These are phyloP conservation scores for Platanthera zijinensis DNA, from an alignment of 106 monocot genomes.

Conservation along the genomic window DNA sequence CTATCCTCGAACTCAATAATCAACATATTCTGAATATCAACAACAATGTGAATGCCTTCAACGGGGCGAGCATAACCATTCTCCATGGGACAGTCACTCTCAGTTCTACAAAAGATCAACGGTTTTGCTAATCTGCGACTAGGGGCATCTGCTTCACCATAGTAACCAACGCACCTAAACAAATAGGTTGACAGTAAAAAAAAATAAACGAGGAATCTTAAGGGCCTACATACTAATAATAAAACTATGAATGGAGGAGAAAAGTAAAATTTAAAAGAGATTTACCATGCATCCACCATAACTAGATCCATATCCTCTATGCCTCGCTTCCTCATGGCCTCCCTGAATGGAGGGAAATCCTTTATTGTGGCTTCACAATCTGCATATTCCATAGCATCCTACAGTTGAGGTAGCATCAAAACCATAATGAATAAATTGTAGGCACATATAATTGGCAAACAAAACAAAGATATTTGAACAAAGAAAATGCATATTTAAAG, in stretches of 20 bases:
- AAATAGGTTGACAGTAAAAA: background rate
- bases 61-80: slow-evolving; percentile 95
- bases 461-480: slow-evolving; percentile 1
- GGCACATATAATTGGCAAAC: background rate
- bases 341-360: slow-evolving; percentile 65
- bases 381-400: slow-evolving; percentile 95
- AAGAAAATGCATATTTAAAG: background rate
- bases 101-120: slow-evolving; percentile 86
- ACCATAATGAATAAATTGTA: background rate
- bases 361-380: slow-evolving; percentile 92
- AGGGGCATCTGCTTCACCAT: slow-evolving; percentile 78
- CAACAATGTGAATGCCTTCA: slow-evolving; percentile 73
- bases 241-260: background rate
- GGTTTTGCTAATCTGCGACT: slow-evolving; percentile 83
- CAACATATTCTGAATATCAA: slow-evolving; percentile 80
- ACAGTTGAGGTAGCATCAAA: slow-evolving; percentile 4
- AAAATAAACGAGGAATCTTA: background rate
- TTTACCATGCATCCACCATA: slow-evolving; percentile 93
- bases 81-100: slow-evolving; percentile 88
- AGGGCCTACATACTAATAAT: background rate
- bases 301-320: slow-evolving; percentile 98
- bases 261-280: background rate
- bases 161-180: slow-evolving; percentile 76
- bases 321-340: slow-evolving; percentile 92
- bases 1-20: slow-evolving; percentile 84